phyloP scores from a whole-genome alignment of 148 eudicot species.

The Mesembryanthemum crystallinum region DNA sequence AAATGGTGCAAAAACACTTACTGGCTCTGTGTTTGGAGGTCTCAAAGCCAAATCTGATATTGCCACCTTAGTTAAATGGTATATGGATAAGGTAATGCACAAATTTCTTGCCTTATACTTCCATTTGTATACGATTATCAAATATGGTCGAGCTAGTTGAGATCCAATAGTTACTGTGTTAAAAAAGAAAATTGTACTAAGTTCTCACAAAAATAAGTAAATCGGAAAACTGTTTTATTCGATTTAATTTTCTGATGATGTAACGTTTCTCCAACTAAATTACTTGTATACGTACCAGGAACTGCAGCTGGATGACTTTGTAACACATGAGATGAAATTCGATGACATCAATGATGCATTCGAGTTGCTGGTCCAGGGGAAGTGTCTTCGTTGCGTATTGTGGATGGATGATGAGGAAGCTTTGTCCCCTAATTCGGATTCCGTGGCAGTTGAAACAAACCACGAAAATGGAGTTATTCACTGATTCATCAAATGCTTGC shows the following conservation, averaged over 20 bases:
- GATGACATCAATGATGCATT: constrained; percentile 57
- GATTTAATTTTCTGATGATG: too few species aligned
- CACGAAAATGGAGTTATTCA: neutral
- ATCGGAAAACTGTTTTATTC: too few species aligned
- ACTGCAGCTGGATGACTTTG: constrained; percentile 44
- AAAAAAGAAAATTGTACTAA: too few species aligned
- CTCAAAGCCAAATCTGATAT: constrained; percentile 80
- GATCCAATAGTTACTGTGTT: too few species aligned
- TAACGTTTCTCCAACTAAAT: too few species aligned
- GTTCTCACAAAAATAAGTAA: too few species aligned
- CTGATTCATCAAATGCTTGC: neutral
- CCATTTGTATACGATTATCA: too few species aligned
- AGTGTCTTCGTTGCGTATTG: constrained; percentile 48
- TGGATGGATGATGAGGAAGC: constrained; percentile 41
- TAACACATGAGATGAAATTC: constrained; percentile 48
- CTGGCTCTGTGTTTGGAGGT: constrained; percentile 78
- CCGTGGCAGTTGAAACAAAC: too few species aligned
- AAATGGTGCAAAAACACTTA: constrained; percentile 44
- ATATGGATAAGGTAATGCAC: constrained; percentile 65
- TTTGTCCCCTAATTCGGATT: neutral
- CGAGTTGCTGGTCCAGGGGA: constrained; percentile 43
- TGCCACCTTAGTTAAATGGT: constrained; percentile 59
- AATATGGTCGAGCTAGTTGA: too few species aligned
- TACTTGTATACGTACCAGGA: constrained; percentile 30
- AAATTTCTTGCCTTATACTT: neutral